Base-by-base conservation (phyloP, 371 early-diverging fungal genomes). In the Gilbertella persicaria region DNA sequence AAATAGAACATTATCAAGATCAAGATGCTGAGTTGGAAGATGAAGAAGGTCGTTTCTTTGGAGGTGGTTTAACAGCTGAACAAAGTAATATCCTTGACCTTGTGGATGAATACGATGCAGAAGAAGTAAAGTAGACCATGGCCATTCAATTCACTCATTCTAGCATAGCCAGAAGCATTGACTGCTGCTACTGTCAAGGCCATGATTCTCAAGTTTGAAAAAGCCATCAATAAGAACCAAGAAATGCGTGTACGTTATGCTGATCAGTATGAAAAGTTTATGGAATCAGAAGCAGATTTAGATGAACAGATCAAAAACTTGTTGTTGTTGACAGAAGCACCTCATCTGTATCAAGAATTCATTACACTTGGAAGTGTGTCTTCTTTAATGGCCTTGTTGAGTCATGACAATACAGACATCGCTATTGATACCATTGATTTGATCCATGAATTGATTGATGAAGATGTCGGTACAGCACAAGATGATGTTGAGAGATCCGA, bases 371-470 rank as follows among this genome's bases (percentile, higher is more conserved):
- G 80, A n/a, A 81, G 83, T 1, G 63, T 89, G 4, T 52, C 80
- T 4, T 80, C 88, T 0, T 68, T 96, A 8, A 63, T 93, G 28
- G 78, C 84, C 0, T 75, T 96, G 23, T 56, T 97, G 43, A 78
- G 87, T 36, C 98, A 97, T 60, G 96, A 95, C 45, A 97, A 97
- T 70, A 91, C 90, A 9, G 98, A 97, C 62, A 95, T 97, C 60
- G 75, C 85, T 1, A 85, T 95, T 42, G 90, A 88, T 36, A 85
- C 92, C 0, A 80, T 96, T 42, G 91, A 92, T 58, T 67, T 96
- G 8, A 63, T 95, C 25, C 89, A 88, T 58, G 97, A 96, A 68
- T 73, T 94, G 50, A 92, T 90, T 5, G 96, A 94, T 62, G 97
- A 96, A 55, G 98, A 97, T 50, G 84, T 90, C 1, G 56, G 87